These are phyloP conservation scores for Leptographium lundbergii DNA, from an alignment of 2,329 filamentous ascomycete genomes.

Conservation along the genomic window DNA sequence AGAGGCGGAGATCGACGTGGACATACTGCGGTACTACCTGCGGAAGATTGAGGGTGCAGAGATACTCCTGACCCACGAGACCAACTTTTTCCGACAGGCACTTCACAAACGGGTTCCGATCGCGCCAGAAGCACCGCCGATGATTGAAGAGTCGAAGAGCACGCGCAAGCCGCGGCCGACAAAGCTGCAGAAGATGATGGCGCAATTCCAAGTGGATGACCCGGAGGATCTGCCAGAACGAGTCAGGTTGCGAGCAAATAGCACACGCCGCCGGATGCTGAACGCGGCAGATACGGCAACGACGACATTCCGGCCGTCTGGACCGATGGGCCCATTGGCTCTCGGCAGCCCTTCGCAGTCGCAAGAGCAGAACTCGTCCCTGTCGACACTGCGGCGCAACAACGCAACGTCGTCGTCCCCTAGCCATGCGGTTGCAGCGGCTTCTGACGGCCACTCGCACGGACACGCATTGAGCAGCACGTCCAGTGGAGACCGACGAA, in stretches of 20 bases:
- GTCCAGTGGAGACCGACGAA: not conserved
- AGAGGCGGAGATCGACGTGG: constrained; percentile 64
- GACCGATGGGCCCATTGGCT: not conserved
- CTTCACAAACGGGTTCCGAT: constrained; percentile 91
- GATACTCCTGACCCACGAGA: constrained; percentile 80
- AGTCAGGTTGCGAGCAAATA: constrained; percentile 65
- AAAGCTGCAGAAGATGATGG: constrained; percentile 91
- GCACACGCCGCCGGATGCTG: constrained; percentile 57
- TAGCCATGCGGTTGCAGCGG: not conserved
- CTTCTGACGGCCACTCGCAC: not conserved
- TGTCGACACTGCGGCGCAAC: not conserved
- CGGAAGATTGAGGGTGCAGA: constrained; percentile 96
- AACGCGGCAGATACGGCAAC: constrained; percentile 31
- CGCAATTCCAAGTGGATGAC: constrained; percentile 75
- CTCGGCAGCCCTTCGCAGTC: not conserved
- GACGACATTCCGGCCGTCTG: constrained; percentile 1
- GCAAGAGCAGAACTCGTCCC: not conserved
- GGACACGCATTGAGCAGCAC: not conserved
- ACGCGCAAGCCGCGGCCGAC: constrained; percentile 93
- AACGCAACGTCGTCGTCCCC: not conserved
- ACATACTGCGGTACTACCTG: constrained; percentile 85
- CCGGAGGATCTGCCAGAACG: constrained; percentile 81
- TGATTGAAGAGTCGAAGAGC: constrained; percentile 76
- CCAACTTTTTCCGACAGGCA: constrained; percentile 95
- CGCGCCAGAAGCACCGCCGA: constrained; percentile 71